Evolutionary conservation across 2,329 filamentous ascomycete genomes (phyloP).

Genomic region (Basipetospora chlamydospora): DNA sequence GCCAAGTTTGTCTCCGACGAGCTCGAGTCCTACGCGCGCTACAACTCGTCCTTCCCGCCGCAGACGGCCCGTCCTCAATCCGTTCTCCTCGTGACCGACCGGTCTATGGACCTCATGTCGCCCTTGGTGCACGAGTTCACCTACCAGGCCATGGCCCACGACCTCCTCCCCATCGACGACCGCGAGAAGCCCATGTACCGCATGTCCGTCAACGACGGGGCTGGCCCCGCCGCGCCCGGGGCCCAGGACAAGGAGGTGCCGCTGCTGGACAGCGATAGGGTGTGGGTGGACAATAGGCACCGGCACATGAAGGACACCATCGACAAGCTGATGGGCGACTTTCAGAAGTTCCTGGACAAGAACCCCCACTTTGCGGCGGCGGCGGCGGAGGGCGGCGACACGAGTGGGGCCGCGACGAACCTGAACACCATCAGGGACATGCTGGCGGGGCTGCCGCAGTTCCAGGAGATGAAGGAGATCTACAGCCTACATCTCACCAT

Average conservation of each 20-base stretch:
- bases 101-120: slow-evolving; percentile 81
- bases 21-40: slow-evolving; percentile 76
- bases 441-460: slow-evolving; percentile 86
- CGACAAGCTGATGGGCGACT: slow-evolving; percentile 82
- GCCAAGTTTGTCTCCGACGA: slow-evolving; percentile 86
- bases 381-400: slow-evolving; percentile 55
- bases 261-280: slow-evolving; percentile 75
- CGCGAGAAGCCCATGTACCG: slow-evolving; percentile 78
- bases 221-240: too few relatives aligned
- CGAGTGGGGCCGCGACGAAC: too few relatives aligned
- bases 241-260: slow-evolving; percentile 82
- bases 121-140: slow-evolving; percentile 92
- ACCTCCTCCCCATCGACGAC: slow-evolving; percentile 77
- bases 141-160: slow-evolving; percentile 96
- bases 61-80: slow-evolving; percentile 64
- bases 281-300: slow-evolving; percentile 92
- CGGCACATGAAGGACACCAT: slow-evolving; percentile 97
- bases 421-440: slow-evolving; percentile 93
- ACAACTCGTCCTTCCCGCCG: slow-evolving; percentile 72
- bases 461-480: slow-evolving; percentile 86
- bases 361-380: slow-evolving; percentile 94
- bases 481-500: slow-evolving; percentile 92
- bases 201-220: slow-evolving; percentile 64
- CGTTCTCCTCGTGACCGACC: slow-evolving; percentile 73
- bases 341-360: slow-evolving; percentile 77